Evolutionary conservation across 2,329 filamentous ascomycete species (phyloP), one percentile per base, ranked within the genome.

Genomic region (Bisporella sp.): DNA sequence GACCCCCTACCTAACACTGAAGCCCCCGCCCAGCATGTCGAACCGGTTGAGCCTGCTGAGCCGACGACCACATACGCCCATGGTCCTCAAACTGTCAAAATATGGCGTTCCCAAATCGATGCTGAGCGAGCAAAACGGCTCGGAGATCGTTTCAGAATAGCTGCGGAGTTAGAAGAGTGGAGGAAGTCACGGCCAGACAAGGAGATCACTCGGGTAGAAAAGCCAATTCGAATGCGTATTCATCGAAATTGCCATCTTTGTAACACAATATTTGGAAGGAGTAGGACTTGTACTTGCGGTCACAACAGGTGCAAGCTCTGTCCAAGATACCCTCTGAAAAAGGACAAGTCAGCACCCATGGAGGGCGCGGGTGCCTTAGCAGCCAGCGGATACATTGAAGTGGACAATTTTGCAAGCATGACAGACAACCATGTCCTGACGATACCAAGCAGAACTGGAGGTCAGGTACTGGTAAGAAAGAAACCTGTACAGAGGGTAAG

Each of bases 221-320:
- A 87, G 71, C 78, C 85, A 9, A 86, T 89, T 57, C 82, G 85
- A 52, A 86, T 91, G 78, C 82, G 87, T 48, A 79, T 90, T 48
- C 85, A 87, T 66, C 81, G 84, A 58, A 84, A 79, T 55, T 96
- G 91, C 68, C 91, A 96, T 69, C 77, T 80, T 58, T 96, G 91
- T 72, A 79, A 83, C 52, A 80, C 84, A 11, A 78, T 79, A 29
- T 95, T 92, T 66, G 84, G 85, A 50, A 68, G 78, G 21, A 79
- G 84, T 61, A 89, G 85, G 69, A 75, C 85, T 53, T 96, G 91
- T 69, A 68, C 79, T 58, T 96, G 91, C 71, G 77, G 86, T 59
- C 91, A 96, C 69, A 73, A 74, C 44, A 81, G 88, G 58, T 96
- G 91, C 78, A 85, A 81, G 63, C 82, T 86, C 62, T 96, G 91